These are phyloP conservation scores for Alternaria dauci DNA, from an alignment of 2,329 filamentous ascomycete species.

Conservation along the genomic window DNA sequence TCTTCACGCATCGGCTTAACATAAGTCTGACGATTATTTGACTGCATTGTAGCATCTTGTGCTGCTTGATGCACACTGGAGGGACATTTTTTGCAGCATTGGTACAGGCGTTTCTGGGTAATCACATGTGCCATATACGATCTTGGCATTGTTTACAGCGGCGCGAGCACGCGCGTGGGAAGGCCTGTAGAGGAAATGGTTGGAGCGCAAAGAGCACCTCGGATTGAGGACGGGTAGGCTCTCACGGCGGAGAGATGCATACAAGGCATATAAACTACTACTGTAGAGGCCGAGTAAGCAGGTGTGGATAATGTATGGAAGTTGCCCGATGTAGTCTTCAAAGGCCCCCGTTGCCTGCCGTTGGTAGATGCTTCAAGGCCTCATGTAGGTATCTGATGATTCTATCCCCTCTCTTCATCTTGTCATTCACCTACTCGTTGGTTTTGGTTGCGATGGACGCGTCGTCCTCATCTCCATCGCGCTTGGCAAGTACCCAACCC, in stretches of 20 bases:
- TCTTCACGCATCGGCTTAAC: slow-evolving; percentile 19
- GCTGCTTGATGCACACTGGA: slow-evolving; percentile 4
- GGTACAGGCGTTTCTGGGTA: slow-evolving; percentile 23
- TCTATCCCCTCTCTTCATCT: neutral
- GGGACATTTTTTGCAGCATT: slow-evolving; percentile 15
- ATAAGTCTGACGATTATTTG: slow-evolving; percentile 37
- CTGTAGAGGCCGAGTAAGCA: neutral
- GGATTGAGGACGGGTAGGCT: neutral
- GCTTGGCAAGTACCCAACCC: neutral
- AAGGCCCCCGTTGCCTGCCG: neutral
- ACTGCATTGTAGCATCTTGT: slow-evolving; percentile 13
- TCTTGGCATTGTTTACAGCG: slow-evolving; percentile 14
- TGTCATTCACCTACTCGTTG: neutral
- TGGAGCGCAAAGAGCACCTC: neutral
- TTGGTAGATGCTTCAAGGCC: neutral
- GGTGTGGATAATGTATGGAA: slow-evolving; percentile 1
- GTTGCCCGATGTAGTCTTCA: neutral
- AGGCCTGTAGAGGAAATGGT: neutral
- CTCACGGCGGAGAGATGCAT: neutral
- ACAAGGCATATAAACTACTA: neutral
- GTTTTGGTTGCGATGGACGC: neutral
- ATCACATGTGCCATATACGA: slow-evolving; percentile 23
- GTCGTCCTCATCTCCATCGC: neutral
- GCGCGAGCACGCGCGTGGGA: slow-evolving; percentile 1
- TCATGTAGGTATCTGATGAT: slow-evolving; percentile 3